Evolutionary conservation across 2,329 filamentous ascomycete genomes (phyloP).

Genomic region (Rutstroemia sp.): DNA sequence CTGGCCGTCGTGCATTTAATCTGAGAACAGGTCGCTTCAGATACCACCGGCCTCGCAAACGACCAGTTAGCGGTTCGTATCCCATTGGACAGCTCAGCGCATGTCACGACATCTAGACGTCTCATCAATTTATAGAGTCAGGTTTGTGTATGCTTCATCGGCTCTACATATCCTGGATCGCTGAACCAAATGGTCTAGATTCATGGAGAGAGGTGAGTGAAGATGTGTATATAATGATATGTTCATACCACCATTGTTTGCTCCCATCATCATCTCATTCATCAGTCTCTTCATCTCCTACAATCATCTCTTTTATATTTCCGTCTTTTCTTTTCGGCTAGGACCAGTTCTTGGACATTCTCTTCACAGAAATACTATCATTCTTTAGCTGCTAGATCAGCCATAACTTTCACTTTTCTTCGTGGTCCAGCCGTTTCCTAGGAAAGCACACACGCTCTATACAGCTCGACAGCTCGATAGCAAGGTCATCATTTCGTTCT

Average conservation of each 20-base stretch:
- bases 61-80: conserved; percentile 6
- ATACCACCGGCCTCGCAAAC: conserved; percentile 15
- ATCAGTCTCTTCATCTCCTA: conserved; percentile 20
- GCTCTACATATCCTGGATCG: conserved; percentile 10
- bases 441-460: background rate
- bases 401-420: conserved; percentile 15
- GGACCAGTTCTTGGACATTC: conserved; percentile 16
- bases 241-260: conserved; percentile 18
- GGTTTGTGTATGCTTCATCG: background rate
- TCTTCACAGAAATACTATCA: conserved; percentile 22
- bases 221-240: conserved; percentile 26
- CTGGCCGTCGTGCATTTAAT: background rate
- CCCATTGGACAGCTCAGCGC: conserved; percentile 28
- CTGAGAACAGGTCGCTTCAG: background rate
- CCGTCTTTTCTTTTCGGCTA: conserved; percentile 16
- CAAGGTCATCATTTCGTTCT: background rate
- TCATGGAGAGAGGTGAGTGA: conserved; percentile 1
- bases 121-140: conserved; percentile 30
- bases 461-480: background rate
- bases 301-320: conserved; percentile 18
- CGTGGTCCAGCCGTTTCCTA: background rate
- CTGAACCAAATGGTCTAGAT: conserved; percentile 1
- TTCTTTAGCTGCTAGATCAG: conserved; percentile 26
- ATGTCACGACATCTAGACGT: conserved; percentile 24
- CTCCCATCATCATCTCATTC: conserved; percentile 22